A percentile compares a stretch with the other conserved stretches of the same genome.
Evolutionary conservation across 177 flowering plant species (phyloP).

Genomic region (Tripterygium wilfordii): DNA sequence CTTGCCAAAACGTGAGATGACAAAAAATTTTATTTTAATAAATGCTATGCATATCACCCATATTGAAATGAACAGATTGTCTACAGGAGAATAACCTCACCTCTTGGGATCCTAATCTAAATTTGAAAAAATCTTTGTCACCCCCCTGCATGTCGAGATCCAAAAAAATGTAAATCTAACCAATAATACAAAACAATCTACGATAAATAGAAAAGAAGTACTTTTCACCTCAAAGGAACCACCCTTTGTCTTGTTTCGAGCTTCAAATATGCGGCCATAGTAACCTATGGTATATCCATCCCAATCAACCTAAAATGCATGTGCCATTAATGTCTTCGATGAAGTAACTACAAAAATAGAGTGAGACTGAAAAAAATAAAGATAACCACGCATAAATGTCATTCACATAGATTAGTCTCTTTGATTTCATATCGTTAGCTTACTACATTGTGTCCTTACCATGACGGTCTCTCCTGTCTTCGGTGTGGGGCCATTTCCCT

Average conservation of each 20-base stretch:
- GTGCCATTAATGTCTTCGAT: no score
- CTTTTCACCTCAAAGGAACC: constrained; percentile 83
- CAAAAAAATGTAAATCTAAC: neutral
- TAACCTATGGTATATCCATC: constrained; percentile 98
- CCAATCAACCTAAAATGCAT: constrained; percentile 75
- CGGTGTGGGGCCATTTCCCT: constrained; percentile 73
- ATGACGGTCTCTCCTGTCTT: constrained; percentile 88
- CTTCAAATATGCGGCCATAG: constrained; percentile 98
- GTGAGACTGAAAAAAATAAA: neutral
- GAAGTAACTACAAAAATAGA: no score
- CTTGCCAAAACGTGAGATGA: no score
- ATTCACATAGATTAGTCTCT: neutral
- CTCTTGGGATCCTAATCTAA: constrained; percentile 74
- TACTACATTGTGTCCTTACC: constrained; percentile 37
- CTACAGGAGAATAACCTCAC: no score
- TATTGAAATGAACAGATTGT: no score
- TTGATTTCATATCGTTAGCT: neutral
- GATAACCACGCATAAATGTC: neutral
- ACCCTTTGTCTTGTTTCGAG: constrained; percentile 97
- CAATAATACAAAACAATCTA: neutral
- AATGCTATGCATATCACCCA: no score
- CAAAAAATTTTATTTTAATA: no score
- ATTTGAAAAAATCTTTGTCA: constrained; percentile 87
- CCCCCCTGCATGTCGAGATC: constrained; percentile 52
- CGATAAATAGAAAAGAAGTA: constrained; percentile 6